A percentile compares a stretch with the other conserved stretches of the same genome.
These are phyloP conservation scores for Eutrema yunnanense DNA, from an alignment of 345 rosid genomes.

Conservation along the genomic window DNA sequence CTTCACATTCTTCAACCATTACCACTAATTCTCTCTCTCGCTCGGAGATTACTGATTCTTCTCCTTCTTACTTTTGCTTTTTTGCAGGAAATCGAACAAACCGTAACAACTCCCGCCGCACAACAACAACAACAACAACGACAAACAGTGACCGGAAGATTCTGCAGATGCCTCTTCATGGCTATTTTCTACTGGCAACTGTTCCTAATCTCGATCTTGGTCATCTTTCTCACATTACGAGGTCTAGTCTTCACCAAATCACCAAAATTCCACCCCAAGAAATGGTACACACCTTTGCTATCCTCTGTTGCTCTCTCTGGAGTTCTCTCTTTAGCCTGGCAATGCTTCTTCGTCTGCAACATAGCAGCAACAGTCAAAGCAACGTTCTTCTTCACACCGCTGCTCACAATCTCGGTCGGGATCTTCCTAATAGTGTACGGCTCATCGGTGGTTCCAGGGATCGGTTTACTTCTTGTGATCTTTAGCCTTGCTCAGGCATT, in stretches of 20 bases:
- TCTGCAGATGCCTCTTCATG: slow-evolving; percentile 41
- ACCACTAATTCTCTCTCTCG: background rate
- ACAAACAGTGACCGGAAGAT: slow-evolving; percentile 33
- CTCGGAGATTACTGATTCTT: background rate
- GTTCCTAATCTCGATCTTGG: slow-evolving; percentile 37
- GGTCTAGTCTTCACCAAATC: slow-evolving; percentile 40
- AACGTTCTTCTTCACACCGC: slow-evolving; percentile 59
- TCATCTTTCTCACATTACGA: slow-evolving; percentile 44
- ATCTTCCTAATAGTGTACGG: slow-evolving; percentile 30
- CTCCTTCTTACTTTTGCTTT: background rate
- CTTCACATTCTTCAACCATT: background rate
- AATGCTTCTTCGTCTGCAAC: slow-evolving; percentile 33
- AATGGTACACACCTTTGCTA: slow-evolving; percentile 76
- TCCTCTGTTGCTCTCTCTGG: slow-evolving; percentile 48
- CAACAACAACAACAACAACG: background rate
- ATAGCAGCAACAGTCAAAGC: slow-evolving; percentile 45
- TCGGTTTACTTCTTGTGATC: slow-evolving; percentile 33
- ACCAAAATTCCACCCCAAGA: slow-evolving; percentile 52
- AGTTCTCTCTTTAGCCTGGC: slow-evolving; percentile 45
- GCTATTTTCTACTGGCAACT: slow-evolving; percentile 52
- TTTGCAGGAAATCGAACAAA: slow-evolving; percentile 21
- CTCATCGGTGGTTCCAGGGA: slow-evolving; percentile 25
- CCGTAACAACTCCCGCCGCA: background rate
- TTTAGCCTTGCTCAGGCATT: slow-evolving; percentile 26
- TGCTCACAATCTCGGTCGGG: slow-evolving; percentile 43